phyloP scores from a whole-genome alignment of 768 basidiomycete genomes.

The Tricholoma matsutake region DNA sequence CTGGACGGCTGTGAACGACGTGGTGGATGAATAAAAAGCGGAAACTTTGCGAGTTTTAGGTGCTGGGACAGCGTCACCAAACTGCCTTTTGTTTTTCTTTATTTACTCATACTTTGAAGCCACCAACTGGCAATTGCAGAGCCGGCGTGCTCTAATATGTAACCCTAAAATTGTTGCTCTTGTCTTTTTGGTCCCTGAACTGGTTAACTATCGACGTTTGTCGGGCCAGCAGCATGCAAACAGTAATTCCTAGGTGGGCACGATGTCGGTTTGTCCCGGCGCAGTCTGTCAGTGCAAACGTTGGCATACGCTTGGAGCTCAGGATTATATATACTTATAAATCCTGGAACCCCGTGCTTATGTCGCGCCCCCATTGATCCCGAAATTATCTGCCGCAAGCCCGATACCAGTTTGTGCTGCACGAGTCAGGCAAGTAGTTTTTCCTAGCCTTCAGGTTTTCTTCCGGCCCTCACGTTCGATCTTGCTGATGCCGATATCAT shows the following conservation, averaged over 20 bases:
- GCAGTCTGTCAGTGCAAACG: too few relatives aligned
- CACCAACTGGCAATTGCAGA: slow-evolving; percentile 12
- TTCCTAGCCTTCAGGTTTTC: neutral
- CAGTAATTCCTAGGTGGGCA: neutral
- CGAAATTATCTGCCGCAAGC: neutral
- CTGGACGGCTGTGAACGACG: slow-evolving; percentile 45
- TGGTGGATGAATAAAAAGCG: slow-evolving; percentile 41
- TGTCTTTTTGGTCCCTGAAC: neutral
- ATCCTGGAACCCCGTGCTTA: slow-evolving; percentile 5
- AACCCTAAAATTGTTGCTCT: neutral
- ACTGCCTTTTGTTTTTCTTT: slow-evolving; percentile 34
- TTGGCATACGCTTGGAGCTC: too few relatives aligned
- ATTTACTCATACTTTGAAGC: slow-evolving; percentile 28
- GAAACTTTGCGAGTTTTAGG: slow-evolving; percentile 31
- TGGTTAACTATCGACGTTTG: neutral
- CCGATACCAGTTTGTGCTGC: neutral
- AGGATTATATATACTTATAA: neutral
- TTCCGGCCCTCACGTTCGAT: neutral
- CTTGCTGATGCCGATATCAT: neutral
- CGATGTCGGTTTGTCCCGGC: neutral
- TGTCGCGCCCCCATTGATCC: neutral
- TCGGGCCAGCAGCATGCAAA: neutral
- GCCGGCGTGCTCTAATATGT: neutral
- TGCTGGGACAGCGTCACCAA: slow-evolving; percentile 32
- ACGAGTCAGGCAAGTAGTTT: neutral